Evolutionary conservation across 257 asterid genomes (phyloP).

Genomic region (Petunia secreta): DNA sequence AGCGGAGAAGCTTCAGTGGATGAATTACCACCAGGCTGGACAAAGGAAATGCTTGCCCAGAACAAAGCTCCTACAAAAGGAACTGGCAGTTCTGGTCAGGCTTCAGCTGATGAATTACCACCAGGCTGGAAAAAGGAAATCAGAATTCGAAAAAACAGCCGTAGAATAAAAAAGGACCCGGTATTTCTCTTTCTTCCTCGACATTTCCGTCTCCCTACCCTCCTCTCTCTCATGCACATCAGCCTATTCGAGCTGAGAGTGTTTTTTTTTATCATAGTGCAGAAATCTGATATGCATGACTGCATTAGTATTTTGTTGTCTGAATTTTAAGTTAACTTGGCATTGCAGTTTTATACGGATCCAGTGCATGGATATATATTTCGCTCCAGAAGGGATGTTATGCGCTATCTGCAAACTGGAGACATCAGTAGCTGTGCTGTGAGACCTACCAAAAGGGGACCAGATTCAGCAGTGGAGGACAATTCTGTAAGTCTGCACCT

Average conservation of each 20-base stretch:
- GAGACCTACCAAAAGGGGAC: constrained; percentile 35
- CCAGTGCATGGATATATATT: constrained; percentile 61
- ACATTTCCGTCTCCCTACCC: neutral
- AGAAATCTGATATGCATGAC: neutral
- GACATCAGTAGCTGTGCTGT: constrained; percentile 33
- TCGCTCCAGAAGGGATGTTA: constrained; percentile 45
- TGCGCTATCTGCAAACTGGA: constrained; percentile 36
- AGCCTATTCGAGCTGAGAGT: neutral
- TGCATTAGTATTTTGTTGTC: constrained; percentile 20
- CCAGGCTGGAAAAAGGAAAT: constrained; percentile 36
- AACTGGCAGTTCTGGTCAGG: too few relatives aligned
- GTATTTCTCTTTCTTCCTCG: constrained; percentile 42
- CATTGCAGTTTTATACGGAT: constrained; percentile 64
- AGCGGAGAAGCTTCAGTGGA: constrained; percentile 32
- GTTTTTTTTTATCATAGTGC: too few relatives aligned
- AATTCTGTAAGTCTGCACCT: constrained; percentile 44
- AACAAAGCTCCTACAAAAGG: too few relatives aligned
- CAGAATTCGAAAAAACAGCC: constrained; percentile 12
- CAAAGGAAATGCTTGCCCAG: constrained; percentile 36
- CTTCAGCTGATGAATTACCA: constrained; percentile 28
- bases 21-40: constrained; percentile 82
- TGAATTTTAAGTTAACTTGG: constrained; percentile 22
- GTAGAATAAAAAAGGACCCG: constrained; percentile 52
- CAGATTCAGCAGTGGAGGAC: neutral
- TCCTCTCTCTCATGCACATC: constrained; percentile 16